phyloP scores from a whole-genome alignment of 75 land plant species.

The Selaginella tamariscina region DNA sequence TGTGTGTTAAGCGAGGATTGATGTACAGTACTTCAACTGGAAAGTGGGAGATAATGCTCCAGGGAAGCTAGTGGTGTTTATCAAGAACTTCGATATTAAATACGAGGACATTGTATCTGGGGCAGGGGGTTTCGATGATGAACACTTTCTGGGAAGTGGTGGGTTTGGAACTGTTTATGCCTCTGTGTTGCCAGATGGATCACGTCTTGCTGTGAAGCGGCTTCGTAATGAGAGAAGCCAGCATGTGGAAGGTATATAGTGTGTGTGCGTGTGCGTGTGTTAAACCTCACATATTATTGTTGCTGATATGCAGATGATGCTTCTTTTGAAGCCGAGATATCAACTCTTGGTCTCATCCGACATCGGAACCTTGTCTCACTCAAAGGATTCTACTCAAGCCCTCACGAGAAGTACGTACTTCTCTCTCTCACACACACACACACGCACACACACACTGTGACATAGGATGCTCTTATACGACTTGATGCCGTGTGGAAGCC shows the following conservation, averaged over 20 bases:
- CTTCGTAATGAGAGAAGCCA: conserved; percentile 33
- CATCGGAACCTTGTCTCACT: conserved; percentile 70
- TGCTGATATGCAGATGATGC: conserved; percentile 50
- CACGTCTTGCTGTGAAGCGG: conserved; percentile 65
- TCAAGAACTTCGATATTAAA: not conserved
- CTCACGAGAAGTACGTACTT: conserved; percentile 56
- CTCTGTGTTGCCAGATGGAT: conserved; percentile 36
- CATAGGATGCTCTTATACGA: conserved; percentile 78
- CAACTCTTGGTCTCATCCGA: conserved; percentile 72
- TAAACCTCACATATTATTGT: no score
- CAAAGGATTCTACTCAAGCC: conserved; percentile 67
- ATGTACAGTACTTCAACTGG: no score
- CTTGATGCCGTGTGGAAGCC: conserved; percentile 74
- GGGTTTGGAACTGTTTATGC: conserved; percentile 79
- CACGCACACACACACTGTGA: no score
- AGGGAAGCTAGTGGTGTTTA: conserved; percentile 5
- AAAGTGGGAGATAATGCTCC: not conserved
- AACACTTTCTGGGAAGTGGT: conserved; percentile 45
- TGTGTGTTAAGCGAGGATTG: no score
- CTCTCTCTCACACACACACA: no score
- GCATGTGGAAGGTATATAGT: no score
- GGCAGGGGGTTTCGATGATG: not conserved
- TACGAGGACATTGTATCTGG: conserved; percentile 9
- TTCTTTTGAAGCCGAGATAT: conserved; percentile 75
- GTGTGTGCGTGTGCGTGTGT: no score